Percentiles rank a stretch among this genome's conserved stretches.
Conservation (phyloP, 371 early-diverging fungal species). For the Mucor sp. region DNA sequence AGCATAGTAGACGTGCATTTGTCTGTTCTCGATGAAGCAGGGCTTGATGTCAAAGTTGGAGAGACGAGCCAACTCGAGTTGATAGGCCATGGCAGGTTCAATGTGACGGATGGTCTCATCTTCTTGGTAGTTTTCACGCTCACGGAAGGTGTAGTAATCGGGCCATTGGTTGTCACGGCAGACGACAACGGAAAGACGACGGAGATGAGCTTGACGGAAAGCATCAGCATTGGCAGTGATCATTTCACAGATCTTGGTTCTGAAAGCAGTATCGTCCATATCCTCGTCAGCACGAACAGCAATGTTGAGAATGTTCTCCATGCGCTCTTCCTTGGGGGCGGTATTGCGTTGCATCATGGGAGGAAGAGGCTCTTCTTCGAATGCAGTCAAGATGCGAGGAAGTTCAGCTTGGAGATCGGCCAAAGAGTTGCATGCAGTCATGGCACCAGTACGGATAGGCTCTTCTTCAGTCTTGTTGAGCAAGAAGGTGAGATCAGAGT, state of each 20-base stretch:
- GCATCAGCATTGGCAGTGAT: conserved; percentile 54
- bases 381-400: conserved; percentile 57
- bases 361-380: conserved; percentile 50
- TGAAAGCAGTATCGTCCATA: conserved; percentile 69
- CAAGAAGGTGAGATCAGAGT: conserved; percentile 73
- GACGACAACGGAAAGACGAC: conserved; percentile 91
- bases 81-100: conserved; percentile 97
- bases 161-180: conserved; percentile 83
- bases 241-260: conserved; percentile 60
- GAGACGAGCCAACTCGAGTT: conserved; percentile 91
- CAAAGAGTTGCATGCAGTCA: conserved; percentile 61
- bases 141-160: conserved; percentile 96
- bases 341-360: conserved; percentile 33
- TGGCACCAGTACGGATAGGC: conserved; percentile 71
- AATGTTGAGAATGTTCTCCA: conserved; percentile 84
- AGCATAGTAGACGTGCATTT: conserved; percentile 95
- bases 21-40: conserved; percentile 89
- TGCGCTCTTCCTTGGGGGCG: conserved; percentile 32
- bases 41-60: conserved; percentile 96
- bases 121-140: conserved; percentile 81
- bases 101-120: conserved; percentile 96
- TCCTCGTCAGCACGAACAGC: conserved; percentile 63
- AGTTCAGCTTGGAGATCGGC: conserved; percentile 56
- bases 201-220: conserved; percentile 79
- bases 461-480: conserved; percentile 66